Evolutionary conservation across 1,139 yeast species (phyloP).

Genomic region (Lodderomyces parapsilosis): DNA sequence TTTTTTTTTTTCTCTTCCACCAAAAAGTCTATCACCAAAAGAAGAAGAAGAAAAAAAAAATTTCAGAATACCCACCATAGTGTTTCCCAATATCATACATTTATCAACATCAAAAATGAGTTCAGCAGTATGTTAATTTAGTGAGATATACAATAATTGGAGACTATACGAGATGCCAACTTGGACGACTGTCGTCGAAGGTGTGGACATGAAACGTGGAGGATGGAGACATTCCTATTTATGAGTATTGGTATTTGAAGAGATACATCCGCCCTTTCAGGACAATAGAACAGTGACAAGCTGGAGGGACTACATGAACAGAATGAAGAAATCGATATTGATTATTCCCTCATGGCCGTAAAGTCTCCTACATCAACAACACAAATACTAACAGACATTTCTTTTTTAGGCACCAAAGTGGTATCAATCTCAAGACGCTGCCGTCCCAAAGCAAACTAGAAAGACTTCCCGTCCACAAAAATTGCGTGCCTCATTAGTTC

Average conservation of each 20-base stretch:
- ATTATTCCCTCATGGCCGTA: too few relatives aligned
- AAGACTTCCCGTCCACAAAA: constrained; percentile 93
- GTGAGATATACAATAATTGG: neutral
- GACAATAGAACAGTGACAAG: too few relatives aligned
- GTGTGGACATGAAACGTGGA: too few relatives aligned
- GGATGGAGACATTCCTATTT: too few relatives aligned
- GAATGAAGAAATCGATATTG: too few relatives aligned
- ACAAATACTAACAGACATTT: constrained; percentile 44
- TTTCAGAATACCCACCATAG: constrained; percentile 1
- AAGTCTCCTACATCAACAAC: neutral
- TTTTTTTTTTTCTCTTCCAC: neutral
- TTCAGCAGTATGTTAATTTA: constrained; percentile 29
- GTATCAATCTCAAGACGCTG: constrained; percentile 94
- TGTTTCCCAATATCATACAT: constrained; percentile 5
- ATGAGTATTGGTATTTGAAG: too few relatives aligned
- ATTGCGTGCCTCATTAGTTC: constrained; percentile 95
- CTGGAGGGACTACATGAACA: too few relatives aligned
- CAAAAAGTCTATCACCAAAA: neutral
- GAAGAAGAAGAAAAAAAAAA: constrained; percentile 12
- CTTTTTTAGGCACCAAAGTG: constrained; percentile 79
- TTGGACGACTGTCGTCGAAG: neutral
- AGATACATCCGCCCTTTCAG: too few relatives aligned
- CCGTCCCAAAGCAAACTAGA: constrained; percentile 84
- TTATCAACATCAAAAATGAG: constrained; percentile 26
- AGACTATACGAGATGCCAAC: neutral